phyloP scores from a whole-genome alignment of 306 rosid species.

The Vigna hirtella region DNA sequence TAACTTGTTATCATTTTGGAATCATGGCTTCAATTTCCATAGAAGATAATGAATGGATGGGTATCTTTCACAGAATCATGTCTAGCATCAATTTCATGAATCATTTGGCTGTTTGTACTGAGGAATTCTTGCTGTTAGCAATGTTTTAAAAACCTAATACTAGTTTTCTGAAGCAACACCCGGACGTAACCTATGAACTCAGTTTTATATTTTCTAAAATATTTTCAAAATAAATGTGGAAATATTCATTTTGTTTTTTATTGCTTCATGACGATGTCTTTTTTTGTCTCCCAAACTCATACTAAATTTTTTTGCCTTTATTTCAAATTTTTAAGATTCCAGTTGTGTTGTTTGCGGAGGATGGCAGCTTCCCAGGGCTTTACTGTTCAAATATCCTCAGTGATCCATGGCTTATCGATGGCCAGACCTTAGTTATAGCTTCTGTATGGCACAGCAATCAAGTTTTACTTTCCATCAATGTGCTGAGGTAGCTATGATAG shows the following conservation, averaged over 20 bases:
- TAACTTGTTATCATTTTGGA: constrained; percentile 24
- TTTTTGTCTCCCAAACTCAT: constrained; percentile 2
- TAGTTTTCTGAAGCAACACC: constrained; percentile 19
- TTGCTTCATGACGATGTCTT: neutral
- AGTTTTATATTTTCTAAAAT: constrained; percentile 1
- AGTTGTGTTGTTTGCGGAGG: constrained; percentile 76
- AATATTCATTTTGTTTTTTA: constrained; percentile 23
- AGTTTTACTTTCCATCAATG: constrained; percentile 83
- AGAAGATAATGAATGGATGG: constrained; percentile 4
- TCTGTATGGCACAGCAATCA: constrained; percentile 81
- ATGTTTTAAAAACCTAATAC: constrained; percentile 14
- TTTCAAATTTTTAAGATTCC: constrained; percentile 65
- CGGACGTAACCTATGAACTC: constrained; percentile 6
- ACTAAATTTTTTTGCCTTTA: constrained; percentile 18
- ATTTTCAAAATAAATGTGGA: constrained; percentile 10
- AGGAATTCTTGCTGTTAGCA: constrained; percentile 18
- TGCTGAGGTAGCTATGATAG: constrained; percentile 65
- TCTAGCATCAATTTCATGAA: constrained; percentile 21
- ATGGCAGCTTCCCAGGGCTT: constrained; percentile 93
- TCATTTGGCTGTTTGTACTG: constrained; percentile 21
- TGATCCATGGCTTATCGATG: constrained; percentile 95
- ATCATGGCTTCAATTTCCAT: constrained; percentile 18
- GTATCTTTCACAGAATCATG: constrained; percentile 22
- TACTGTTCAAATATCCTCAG: constrained; percentile 62
- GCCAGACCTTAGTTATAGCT: constrained; percentile 70